phyloP scores from a whole-genome alignment of 495 filamentous ascomycete genomes.

The Xylaria palmicola region DNA sequence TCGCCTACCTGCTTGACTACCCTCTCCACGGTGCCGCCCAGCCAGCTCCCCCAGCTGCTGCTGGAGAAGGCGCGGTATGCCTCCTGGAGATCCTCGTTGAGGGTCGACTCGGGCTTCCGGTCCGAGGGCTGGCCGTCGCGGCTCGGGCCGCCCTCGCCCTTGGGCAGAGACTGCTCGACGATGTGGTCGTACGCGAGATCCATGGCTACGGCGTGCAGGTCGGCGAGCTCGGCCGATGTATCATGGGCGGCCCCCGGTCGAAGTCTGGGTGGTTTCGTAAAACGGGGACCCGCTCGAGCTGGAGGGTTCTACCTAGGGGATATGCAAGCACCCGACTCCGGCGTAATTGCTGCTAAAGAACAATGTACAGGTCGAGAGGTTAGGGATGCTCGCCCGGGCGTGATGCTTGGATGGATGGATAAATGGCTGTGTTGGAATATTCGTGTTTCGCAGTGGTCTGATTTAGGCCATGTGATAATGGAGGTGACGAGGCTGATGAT shows the following conservation, averaged over 20 bases:
- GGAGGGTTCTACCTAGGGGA: background rate
- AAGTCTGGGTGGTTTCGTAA: background rate
- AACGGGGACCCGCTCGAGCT: conserved; percentile 4
- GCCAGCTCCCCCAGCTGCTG: conserved; percentile 84
- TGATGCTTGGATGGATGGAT: background rate
- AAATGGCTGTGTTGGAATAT: background rate
- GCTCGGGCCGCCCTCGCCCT: conserved; percentile 48
- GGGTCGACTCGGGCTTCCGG: conserved; percentile 53
- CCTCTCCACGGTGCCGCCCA: conserved; percentile 85
- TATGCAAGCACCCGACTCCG: background rate
- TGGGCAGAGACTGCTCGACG: conserved; percentile 73
- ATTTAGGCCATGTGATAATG: conserved; percentile 5
- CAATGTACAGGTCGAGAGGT: background rate
- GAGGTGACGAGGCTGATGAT: conserved; percentile 29
- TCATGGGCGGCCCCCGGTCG: conserved; percentile 14
- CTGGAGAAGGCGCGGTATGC: conserved; percentile 90
- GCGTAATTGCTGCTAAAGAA: background rate
- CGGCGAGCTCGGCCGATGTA: background rate
- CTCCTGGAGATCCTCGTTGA: conserved; percentile 90
- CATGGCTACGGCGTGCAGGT: conserved; percentile 53
- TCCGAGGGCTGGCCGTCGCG: conserved; percentile 29
- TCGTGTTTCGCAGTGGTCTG: background rate
- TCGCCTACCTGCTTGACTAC: conserved; percentile 81
- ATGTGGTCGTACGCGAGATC: conserved; percentile 98
- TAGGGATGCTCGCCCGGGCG: background rate